phyloP scores from a whole-genome alignment of 148 eudicot genomes.

The Chenopodium album region DNA sequence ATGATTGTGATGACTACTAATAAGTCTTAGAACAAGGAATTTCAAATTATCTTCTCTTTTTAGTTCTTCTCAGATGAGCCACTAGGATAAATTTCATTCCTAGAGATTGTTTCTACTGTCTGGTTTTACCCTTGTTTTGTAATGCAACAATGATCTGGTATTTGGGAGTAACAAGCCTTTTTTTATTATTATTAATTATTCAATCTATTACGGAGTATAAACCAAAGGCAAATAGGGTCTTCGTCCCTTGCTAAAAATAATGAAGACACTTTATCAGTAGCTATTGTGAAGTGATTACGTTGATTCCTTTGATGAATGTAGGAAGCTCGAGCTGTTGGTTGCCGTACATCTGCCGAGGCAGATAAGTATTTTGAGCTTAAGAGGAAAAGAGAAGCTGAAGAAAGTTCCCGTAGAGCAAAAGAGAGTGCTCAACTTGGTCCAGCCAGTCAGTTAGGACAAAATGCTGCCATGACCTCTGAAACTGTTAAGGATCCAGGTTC shows the following conservation, averaged over 20 bases:
- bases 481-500: conserved; percentile 44
- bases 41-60: neutral
- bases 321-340: conserved; percentile 92
- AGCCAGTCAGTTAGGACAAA: conserved; percentile 38
- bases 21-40: neutral
- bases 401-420: conserved; percentile 44
- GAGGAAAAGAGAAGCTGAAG: conserved; percentile 63
- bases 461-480: conserved; percentile 33
- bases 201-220: no score
- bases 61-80: neutral
- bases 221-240: neutral
- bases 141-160: neutral
- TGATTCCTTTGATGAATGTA: conserved; percentile 24
- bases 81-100: neutral
- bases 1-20: neutral
- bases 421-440: conserved; percentile 45
- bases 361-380: conserved; percentile 66
- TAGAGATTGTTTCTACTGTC: neutral
- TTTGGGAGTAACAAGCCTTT: no score
- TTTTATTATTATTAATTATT: no score
- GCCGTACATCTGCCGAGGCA: conserved; percentile 76
- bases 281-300: neutral
- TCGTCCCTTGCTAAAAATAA: neutral
- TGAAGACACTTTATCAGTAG: neutral
- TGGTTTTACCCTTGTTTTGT: neutral